Percentiles rank a stretch among this genome's conserved stretches.
Evolutionary conservation across 2,329 filamentous ascomycete species (phyloP).

Genomic region (Orbilia oligospora): DNA sequence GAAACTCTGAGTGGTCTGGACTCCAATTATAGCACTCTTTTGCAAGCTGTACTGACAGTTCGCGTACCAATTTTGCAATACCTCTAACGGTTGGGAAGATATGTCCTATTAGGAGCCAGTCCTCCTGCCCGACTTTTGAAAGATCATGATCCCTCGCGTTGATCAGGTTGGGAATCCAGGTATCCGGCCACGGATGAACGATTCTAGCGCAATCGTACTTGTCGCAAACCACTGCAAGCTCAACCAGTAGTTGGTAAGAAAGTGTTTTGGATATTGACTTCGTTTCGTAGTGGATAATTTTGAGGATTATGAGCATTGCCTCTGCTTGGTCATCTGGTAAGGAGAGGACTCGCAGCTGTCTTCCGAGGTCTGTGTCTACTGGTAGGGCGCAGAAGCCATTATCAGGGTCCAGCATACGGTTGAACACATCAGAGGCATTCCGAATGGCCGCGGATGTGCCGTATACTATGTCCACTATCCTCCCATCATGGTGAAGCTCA

Average conservation of each 20-base stretch:
- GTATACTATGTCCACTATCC: constrained; percentile 5
- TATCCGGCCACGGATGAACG: constrained; percentile 8
- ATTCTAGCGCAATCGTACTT: constrained; percentile 32
- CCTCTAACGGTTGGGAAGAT: neutral
- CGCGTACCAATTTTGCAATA: neutral
- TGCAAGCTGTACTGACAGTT: neutral
- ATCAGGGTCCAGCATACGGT: constrained; percentile 12
- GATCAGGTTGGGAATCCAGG: constrained; percentile 9
- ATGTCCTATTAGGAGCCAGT: constrained; percentile 16
- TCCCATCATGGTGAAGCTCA: neutral
- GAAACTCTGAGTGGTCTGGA: neutral
- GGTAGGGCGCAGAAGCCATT: constrained; percentile 12
- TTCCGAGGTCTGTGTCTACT: neutral
- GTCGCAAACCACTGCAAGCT: constrained; percentile 19
- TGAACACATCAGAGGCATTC: constrained; percentile 22
- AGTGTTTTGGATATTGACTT: neutral
- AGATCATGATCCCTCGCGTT: neutral
- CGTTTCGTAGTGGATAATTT: constrained; percentile 13
- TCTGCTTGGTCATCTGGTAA: constrained; percentile 16
- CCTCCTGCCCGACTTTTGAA: neutral
- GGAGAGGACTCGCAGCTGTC: constrained; percentile 10
- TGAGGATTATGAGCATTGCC: constrained; percentile 20
- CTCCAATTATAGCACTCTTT: neutral
- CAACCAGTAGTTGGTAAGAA: neutral
- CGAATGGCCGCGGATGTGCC: neutral